A percentile compares a stretch with the other conserved stretches of the same genome.
These are phyloP conservation scores for Alternaria alternata DNA, from an alignment of 2,329 filamentous ascomycete species.

Conservation along the genomic window DNA sequence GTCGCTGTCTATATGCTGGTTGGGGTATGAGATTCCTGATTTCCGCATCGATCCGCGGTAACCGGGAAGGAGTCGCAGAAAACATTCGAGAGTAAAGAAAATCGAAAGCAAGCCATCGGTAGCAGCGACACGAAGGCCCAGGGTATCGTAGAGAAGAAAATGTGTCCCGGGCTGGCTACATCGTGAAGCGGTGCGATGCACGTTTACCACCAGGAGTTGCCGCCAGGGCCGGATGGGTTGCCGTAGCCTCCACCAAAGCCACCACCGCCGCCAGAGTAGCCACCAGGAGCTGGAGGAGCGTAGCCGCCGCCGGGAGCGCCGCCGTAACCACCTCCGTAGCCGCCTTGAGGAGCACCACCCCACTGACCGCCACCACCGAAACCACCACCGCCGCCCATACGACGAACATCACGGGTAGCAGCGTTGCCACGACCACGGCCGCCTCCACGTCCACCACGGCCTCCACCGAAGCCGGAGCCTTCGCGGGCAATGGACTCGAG, in stretches of 20 bases:
- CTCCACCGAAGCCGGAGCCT: slow-evolving; percentile 80
- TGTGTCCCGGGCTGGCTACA: slow-evolving; percentile 39
- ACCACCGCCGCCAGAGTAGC: slow-evolving; percentile 51
- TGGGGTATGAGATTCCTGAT: slow-evolving; percentile 57
- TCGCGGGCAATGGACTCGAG: slow-evolving; percentile 97
- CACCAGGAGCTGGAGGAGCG: slow-evolving; percentile 56
- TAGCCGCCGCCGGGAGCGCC: slow-evolving; percentile 51
- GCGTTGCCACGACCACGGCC: slow-evolving; percentile 74
- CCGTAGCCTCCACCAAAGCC: slow-evolving; percentile 67
- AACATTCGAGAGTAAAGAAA: slow-evolving; percentile 40
- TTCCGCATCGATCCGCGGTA: slow-evolving; percentile 48
- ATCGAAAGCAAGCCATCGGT: slow-evolving; percentile 32
- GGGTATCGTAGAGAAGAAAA: slow-evolving; percentile 32
- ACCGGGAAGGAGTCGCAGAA: slow-evolving; percentile 47
- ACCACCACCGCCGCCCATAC: slow-evolving; percentile 59
- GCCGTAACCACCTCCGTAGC: slow-evolving; percentile 67
- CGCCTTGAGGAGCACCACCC: slow-evolving; percentile 39
- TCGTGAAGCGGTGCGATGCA: slow-evolving; percentile 26
- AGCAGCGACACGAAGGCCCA: slow-evolving; percentile 33
- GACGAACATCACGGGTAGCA: slow-evolving; percentile 87
- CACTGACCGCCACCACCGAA: slow-evolving; percentile 57
- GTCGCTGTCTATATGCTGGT: slow-evolving; percentile 62
- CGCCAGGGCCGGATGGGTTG: slow-evolving; percentile 70
- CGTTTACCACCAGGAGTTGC: slow-evolving; percentile 73
- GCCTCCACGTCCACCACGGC: slow-evolving; percentile 71